These are phyloP conservation scores for Nymphaea thermarum DNA, from an alignment of 164 flowering plant species.

Conservation along the genomic window DNA sequence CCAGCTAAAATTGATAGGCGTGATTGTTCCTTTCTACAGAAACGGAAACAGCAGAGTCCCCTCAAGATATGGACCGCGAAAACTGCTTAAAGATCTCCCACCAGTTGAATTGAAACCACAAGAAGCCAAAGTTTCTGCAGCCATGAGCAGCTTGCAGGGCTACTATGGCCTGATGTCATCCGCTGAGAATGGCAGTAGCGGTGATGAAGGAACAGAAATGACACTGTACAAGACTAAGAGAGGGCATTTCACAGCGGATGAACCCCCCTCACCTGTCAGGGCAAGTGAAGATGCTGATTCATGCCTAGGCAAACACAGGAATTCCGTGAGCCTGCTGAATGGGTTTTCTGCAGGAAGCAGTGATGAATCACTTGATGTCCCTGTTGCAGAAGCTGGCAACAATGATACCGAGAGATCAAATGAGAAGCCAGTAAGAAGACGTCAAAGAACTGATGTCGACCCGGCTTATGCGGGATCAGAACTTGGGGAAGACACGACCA, in stretches of 20 bases:
- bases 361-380: conserved; percentile 13
- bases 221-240: conserved; percentile 28
- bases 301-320: conserved; percentile 33
- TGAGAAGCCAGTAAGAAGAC: conserved; percentile 45
- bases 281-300: conserved; percentile 9
- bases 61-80: conserved; percentile 16
- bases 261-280: conserved; percentile 13
- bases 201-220: conserved; percentile 45
- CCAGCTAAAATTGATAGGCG: not conserved
- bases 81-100: conserved; percentile 14
- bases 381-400: conserved; percentile 17
- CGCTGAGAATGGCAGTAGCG: conserved; percentile 7
- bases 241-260: conserved; percentile 32
- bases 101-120: conserved; percentile 38
- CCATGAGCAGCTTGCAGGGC: conserved; percentile 70
- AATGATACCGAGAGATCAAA: conserved; percentile 23
- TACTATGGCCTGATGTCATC: conserved; percentile 50
- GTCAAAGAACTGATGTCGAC: conserved; percentile 48
- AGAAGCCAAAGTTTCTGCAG: conserved; percentile 39
- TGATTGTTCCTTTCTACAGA: conserved; percentile 22
- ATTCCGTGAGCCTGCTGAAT: conserved; percentile 50
- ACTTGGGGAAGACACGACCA: conserved; percentile 33
- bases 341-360: conserved; percentile 24
- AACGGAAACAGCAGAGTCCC: conserved; percentile 20
- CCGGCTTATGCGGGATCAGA: conserved; percentile 25